A percentile compares a stretch with the other conserved stretches of the same genome.
These are phyloP conservation scores for Millerago galiae DNA, from an alignment of 805 yeast species.

Conservation along the genomic window DNA sequence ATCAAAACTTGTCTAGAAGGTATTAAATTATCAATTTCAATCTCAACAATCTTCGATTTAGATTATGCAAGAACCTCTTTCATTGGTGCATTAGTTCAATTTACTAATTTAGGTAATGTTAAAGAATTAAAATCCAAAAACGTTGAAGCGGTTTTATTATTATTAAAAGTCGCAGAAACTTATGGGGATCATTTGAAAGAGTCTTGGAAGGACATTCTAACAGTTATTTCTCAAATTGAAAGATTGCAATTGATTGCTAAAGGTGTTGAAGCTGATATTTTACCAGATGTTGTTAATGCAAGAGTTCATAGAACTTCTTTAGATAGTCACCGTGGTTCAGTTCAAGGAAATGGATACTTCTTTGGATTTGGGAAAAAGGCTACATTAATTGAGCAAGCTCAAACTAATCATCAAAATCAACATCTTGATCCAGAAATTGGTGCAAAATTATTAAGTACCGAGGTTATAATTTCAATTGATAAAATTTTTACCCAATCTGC, in stretches of 20 bases:
- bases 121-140: constrained; percentile 75
- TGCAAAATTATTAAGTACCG: constrained; percentile 53
- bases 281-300: constrained; percentile 83
- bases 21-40: constrained; percentile 70
- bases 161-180: constrained; percentile 68
- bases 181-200: constrained; percentile 71
- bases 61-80: constrained; percentile 85
- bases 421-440: constrained; percentile 55
- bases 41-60: constrained; percentile 77
- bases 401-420: constrained; percentile 66
- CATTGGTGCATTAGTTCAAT: constrained; percentile 83
- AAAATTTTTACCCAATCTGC: constrained; percentile 81
- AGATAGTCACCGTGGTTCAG: constrained; percentile 42
- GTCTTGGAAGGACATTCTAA: constrained; percentile 82
- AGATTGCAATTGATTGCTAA: constrained; percentile 81
- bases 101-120: constrained; percentile 71
- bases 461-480: constrained; percentile 75
- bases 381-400: constrained; percentile 60
- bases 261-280: constrained; percentile 75
- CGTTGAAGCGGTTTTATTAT: constrained; percentile 67
- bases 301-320: constrained; percentile 42
- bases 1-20: constrained; percentile 77
- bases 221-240: constrained; percentile 85
- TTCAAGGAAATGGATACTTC: constrained; percentile 37
- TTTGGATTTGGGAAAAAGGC: constrained; percentile 49